phyloP scores from a whole-genome alignment of 139 green algal genomes.

The Astrephomene gubernaculifera region DNA sequence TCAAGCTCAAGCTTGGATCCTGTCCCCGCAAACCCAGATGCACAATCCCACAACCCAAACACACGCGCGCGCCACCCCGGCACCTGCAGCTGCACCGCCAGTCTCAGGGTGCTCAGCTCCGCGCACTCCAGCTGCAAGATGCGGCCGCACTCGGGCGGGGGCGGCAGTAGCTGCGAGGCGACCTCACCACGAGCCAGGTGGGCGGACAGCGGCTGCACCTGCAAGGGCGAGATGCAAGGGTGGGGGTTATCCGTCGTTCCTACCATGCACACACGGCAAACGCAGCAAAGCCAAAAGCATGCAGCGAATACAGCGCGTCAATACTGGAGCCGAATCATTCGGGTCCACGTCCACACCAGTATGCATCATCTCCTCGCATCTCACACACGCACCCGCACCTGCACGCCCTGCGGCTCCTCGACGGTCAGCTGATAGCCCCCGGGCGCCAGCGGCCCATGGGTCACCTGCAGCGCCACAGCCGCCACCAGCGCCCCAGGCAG shows the following conservation, averaged over 20 bases:
- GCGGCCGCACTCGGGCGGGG: not conserved
- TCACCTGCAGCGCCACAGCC: not conserved
- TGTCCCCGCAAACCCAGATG: no score
- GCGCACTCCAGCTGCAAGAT: not conserved
- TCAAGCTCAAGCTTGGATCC: no score
- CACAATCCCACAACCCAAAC: no score
- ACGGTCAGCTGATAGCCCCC: not conserved
- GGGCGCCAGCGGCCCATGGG: not conserved
- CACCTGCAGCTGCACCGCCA: slow-evolving; percentile 1
- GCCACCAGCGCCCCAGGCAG: not conserved
- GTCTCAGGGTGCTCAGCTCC: not conserved
- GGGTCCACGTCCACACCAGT: no score
- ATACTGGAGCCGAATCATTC: no score
- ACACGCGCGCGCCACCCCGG: no score
- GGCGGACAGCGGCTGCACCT: not conserved
- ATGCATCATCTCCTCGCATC: no score
- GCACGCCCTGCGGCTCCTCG: not conserved
- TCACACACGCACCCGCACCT: not conserved
- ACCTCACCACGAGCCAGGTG: not conserved
- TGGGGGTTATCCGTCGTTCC: no score
- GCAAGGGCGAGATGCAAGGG: no score
- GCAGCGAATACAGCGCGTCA: no score
- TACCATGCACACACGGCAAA: no score
- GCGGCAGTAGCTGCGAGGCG: not conserved
- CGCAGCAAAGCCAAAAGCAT: no score